Base-by-base conservation (phyloP, 2,329 filamentous ascomycete genomes). In the Monosporascus sp. region DNA sequence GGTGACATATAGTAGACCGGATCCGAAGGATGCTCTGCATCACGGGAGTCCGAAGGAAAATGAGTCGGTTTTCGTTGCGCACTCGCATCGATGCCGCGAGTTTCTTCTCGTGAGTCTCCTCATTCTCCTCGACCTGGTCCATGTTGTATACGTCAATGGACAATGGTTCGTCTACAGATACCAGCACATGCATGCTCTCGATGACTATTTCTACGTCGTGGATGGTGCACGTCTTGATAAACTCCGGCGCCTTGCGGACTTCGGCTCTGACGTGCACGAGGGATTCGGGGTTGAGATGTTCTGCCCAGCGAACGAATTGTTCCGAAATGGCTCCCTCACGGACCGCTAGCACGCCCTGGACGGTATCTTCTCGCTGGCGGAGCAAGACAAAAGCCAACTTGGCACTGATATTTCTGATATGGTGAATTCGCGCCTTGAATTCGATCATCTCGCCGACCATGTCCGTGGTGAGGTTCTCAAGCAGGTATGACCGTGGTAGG, bases 11-110 rank as follows among this genome's bases (percentile, higher is more conserved):
- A 25, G 84, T 86, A 5, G 90, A 88, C 60, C 94, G 89, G 48
- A 96, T 84, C 54, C 90, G 87, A 78, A 96, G 96, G 58, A 96
- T 87, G 36, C 88, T 85, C 69, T 96, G 91, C 48, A 91, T 90
- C 1, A 89, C 82, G 0, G 89, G 87, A n/a, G 92, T 92, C 48
- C 92, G 83, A 50, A 96, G 76, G 71, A 93, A 92, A 46, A 96
- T 82, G 55, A 96, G 83, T 50, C 92, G 86, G 68, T 92, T 91
- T 52, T 80, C 77, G 60, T 91, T 77, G 55, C 92, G 88, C 39
- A 88, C 87, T 53, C 88, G 81, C 61, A 75, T 71, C 2, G 77
- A 73, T 56, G 90, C 87, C 2, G 85, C 80, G 48, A 90, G 82
- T 62, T 83, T 82, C 61, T 79, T 54, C 50, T 67, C 52, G 24